phyloP scores from a whole-genome alignment of 352 stramenopile genomes.

The Phytophthora multivora region DNA sequence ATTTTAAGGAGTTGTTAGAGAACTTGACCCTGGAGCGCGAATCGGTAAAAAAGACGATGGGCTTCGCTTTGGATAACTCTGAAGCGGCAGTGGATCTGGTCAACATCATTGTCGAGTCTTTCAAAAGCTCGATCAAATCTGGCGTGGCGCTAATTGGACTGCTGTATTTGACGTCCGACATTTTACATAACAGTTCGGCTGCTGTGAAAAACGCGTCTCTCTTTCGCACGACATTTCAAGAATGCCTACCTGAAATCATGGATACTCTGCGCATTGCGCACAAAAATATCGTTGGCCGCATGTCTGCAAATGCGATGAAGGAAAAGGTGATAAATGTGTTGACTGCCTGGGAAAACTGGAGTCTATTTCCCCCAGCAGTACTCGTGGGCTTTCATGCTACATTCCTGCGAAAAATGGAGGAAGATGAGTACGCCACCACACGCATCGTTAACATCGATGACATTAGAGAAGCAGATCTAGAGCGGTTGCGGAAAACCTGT shows the following conservation, averaged over 20 bases:
- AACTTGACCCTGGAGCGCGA: constrained; percentile 67
- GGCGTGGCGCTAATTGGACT: constrained; percentile 60
- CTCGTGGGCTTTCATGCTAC: constrained; percentile 83
- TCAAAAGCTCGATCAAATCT: constrained; percentile 42
- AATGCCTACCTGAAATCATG: constrained; percentile 77
- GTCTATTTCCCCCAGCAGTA: constrained; percentile 74
- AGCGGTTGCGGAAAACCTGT: constrained; percentile 71
- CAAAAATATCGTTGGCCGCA: constrained; percentile 65
- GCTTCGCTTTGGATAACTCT: constrained; percentile 81
- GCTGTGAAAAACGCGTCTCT: constrained; percentile 89
- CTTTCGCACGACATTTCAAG: constrained; percentile 89
- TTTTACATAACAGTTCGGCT: constrained; percentile 91
- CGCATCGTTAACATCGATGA: constrained; percentile 14
- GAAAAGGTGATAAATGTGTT: constrained; percentile 82
- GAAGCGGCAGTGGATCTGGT: constrained; percentile 78
- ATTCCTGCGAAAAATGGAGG: constrained; percentile 76
- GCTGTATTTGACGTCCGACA: constrained; percentile 87
- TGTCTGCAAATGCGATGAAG: constrained; percentile 82
- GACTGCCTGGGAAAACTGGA: constrained; percentile 81
- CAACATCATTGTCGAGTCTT: constrained; percentile 47
- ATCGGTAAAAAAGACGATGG: constrained; percentile 75
- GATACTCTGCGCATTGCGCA: constrained; percentile 54
- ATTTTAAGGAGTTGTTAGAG: constrained; percentile 50
- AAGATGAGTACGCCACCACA: constrained; percentile 47
- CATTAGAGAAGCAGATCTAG: constrained; percentile 43